Percentiles rank a stretch among this genome's conserved stretches.
Evolutionary conservation across 306 rosid species (phyloP).

Genomic region (Dryas octopetala): DNA sequence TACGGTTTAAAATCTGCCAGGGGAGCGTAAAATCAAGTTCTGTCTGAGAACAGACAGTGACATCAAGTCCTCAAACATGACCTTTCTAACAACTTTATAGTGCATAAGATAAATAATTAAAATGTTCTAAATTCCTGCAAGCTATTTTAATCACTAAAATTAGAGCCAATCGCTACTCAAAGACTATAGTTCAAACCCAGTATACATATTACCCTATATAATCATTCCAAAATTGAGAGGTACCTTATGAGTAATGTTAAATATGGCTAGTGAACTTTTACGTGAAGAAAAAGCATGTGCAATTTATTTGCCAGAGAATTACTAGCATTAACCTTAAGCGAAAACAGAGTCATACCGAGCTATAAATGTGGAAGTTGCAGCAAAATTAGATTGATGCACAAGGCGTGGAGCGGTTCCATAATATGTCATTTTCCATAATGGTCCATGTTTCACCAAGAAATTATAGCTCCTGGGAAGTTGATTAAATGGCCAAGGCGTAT

Average conservation of each 20-base stretch:
- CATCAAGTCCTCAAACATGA: background rate
- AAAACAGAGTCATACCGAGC: slow-evolving; percentile 67
- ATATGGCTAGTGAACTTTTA: background rate
- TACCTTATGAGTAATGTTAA: background rate
- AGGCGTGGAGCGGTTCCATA: slow-evolving; percentile 85
- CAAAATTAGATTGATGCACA: slow-evolving; percentile 87
- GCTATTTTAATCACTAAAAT: background rate
- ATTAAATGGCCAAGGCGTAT: slow-evolving; percentile 98
- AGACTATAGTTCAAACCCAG: background rate
- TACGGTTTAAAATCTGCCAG: background rate
- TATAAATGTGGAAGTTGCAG: slow-evolving; percentile 87
- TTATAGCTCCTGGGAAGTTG: slow-evolving; percentile 96
- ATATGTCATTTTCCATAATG: slow-evolving; percentile 89
- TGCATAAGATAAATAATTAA: background rate
- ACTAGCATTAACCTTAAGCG: background rate
- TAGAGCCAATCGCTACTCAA: background rate
- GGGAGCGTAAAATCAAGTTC: background rate
- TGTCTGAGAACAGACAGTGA: background rate
- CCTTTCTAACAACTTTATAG: background rate
- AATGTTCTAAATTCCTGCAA: background rate
- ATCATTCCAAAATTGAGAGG: background rate
- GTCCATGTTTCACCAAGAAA: slow-evolving; percentile 91
- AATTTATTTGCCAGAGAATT: background rate
- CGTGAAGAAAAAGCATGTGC: slow-evolving; percentile 1
- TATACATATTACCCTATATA: background rate